Evolutionary conservation across 305 asterid species (phyloP).

Genomic region (Fraxinus dipetala): DNA sequence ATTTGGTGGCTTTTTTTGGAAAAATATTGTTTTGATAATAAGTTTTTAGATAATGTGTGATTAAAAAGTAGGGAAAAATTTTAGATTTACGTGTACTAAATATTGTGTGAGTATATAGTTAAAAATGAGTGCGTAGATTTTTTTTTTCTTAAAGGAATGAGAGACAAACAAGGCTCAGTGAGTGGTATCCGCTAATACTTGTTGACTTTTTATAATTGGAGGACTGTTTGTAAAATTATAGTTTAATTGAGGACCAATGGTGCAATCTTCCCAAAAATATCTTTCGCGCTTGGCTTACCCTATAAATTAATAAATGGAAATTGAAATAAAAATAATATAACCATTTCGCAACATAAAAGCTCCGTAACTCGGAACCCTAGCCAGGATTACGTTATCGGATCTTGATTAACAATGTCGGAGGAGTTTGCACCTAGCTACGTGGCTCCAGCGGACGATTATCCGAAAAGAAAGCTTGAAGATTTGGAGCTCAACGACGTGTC

Average conservation of each 20-base stretch:
- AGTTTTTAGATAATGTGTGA: no score
- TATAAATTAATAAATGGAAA: not conserved
- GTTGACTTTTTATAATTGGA: not conserved
- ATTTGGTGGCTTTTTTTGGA: no score
- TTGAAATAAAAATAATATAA: not conserved
- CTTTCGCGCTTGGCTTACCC: not conserved
- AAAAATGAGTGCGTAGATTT: no score
- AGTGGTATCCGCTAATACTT: not conserved
- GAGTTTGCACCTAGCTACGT: constrained; percentile 40
- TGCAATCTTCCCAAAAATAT: not conserved
- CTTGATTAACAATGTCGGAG: constrained; percentile 54
- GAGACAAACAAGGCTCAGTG: not conserved
- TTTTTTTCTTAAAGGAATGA: no score
- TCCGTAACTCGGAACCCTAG: constrained; percentile 44
- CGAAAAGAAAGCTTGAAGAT: constrained; percentile 79
- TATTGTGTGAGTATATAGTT: no score
- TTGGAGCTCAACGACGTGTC: constrained; percentile 49
- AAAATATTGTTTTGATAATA: no score
- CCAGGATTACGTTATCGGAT: constrained; percentile 23
- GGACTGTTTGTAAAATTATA: not conserved
- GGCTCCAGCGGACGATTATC: constrained; percentile 39
- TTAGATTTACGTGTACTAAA: no score
- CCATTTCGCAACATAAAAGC: not conserved
- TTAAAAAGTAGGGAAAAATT: no score
- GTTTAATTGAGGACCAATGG: not conserved